Evolutionary conservation across 2,329 filamentous ascomycete genomes (phyloP).

Genomic region (Penicillium digitatum): DNA sequence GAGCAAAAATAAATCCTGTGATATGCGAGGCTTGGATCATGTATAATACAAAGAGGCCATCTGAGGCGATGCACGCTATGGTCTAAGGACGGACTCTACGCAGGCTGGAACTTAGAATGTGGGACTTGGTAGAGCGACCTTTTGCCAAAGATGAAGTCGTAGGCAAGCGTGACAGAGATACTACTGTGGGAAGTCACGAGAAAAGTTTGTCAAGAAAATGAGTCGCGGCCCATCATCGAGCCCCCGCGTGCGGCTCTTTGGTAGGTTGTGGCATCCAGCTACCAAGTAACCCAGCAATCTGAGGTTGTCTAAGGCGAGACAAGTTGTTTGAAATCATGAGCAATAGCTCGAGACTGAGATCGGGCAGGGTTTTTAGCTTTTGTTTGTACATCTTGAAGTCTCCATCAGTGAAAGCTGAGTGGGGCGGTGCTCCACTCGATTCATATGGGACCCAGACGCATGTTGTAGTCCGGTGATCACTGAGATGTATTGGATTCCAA

Average conservation of each 20-base stretch:
- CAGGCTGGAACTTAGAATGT: background rate
- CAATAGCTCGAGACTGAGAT: background rate
- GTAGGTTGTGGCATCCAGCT: background rate
- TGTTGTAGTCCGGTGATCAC: background rate
- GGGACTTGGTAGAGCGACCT: background rate
- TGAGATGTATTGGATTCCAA: background rate
- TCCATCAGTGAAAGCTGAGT: background rate
- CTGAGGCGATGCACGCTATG: background rate
- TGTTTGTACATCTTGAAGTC: background rate
- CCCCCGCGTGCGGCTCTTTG: background rate
- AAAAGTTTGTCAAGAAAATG: background rate
- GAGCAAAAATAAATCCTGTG: conserved; percentile 5
- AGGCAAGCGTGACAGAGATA: conserved; percentile 11
- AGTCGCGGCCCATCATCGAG: background rate
- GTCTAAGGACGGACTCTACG: background rate
- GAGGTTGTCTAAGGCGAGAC: background rate
- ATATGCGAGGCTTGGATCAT: background rate
- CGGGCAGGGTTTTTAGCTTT: background rate
- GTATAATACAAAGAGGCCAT: background rate
- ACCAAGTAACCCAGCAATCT: background rate
- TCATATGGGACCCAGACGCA: background rate
- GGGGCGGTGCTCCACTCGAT: background rate
- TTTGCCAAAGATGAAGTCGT: conserved; percentile 11
- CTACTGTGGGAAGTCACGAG: conserved; percentile 7
- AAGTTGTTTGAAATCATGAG: background rate